Evolutionary conservation across 306 rosid species (phyloP), one percentile per base, ranked within the genome.

Genomic region (Ceratonia siliqua): DNA sequence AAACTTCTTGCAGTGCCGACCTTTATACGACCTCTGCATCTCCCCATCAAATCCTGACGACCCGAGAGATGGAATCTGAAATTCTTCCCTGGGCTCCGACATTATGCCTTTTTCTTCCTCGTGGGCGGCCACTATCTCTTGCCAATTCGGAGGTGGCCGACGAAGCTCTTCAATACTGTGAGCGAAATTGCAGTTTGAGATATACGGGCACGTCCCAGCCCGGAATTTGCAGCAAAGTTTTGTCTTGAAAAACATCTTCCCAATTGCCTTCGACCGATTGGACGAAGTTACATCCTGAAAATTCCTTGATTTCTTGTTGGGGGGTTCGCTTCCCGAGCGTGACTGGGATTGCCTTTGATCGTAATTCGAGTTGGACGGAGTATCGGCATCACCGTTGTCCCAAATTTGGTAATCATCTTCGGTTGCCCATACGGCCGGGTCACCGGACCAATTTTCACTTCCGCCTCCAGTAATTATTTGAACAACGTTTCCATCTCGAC

Each of bases 171-270:
- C 98, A 13, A 93, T 82, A 79, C 94, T 91, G 54, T 93, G 98
- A 27, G 98, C 98, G 45, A 93, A 93, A 70, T 93, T 93, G 82
- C 98, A 93, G 53, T 93, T 91, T 0, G 96, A 86, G 38, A 93
- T 62, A 63, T 93, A 93, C 2, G 98, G 98, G 66, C 98, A 93
- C 0, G 92, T 91, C 52, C 96, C 97, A 0, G 90, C 90, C 0
- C 98, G 85, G 82, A 91, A 93, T 82, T 93, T 93, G 85, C 98
- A 93, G 74, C 98, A 93, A 1, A 93, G 91, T 38, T 93, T 93
- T 50, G 98, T 93, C 85, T 93, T 93, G 91, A 93, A 93, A 48
- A 93, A 93, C 98, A 93, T 93, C 69, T 93, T 93, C 32, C 98
- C 98, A 0, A 93, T 91, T 28, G 96, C 97, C 78, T 89, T 93